Evolutionary conservation across 345 rosid genomes (phyloP).

Genomic region (Bruguiera sexangula): DNA sequence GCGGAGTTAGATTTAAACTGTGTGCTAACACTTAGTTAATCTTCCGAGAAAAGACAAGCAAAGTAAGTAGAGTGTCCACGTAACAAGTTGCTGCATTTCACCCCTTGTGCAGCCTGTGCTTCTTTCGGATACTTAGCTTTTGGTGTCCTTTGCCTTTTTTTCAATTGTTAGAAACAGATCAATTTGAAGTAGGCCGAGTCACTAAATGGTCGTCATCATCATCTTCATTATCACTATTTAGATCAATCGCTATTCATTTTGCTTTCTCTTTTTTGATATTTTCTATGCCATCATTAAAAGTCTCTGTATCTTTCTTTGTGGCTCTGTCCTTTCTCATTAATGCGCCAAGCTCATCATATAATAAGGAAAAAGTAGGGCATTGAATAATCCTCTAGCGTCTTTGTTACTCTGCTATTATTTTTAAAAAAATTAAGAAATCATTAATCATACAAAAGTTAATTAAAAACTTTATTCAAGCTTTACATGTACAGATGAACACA

Average conservation of each 20-base stretch:
- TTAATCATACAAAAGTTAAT: too few species aligned
- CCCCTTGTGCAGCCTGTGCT: not conserved
- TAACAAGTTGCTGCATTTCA: too few species aligned
- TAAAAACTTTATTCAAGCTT: too few species aligned
- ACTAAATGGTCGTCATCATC: too few species aligned
- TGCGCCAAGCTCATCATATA: not conserved
- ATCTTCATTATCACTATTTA: too few species aligned
- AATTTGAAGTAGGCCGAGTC: too few species aligned
- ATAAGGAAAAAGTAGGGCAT: not conserved
- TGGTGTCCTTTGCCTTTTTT: not conserved
- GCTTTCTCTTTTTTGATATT: not conserved
- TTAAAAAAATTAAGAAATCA: not conserved
- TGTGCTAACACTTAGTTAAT: too few species aligned
- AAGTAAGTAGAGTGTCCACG: too few species aligned
- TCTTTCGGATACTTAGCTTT: not conserved
- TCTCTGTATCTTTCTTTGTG: not conserved
- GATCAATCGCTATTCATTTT: not conserved
- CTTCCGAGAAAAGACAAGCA: too few species aligned
- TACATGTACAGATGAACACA: not conserved
- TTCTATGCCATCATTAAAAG: not conserved
- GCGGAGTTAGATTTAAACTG: too few species aligned
- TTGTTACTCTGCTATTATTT: not conserved
- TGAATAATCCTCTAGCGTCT: not conserved
- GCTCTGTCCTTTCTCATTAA: not conserved
- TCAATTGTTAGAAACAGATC: too few species aligned